Evolutionary conservation across 2,329 filamentous ascomycete species (phyloP).

Genomic region (Microdochium bolleyi): DNA sequence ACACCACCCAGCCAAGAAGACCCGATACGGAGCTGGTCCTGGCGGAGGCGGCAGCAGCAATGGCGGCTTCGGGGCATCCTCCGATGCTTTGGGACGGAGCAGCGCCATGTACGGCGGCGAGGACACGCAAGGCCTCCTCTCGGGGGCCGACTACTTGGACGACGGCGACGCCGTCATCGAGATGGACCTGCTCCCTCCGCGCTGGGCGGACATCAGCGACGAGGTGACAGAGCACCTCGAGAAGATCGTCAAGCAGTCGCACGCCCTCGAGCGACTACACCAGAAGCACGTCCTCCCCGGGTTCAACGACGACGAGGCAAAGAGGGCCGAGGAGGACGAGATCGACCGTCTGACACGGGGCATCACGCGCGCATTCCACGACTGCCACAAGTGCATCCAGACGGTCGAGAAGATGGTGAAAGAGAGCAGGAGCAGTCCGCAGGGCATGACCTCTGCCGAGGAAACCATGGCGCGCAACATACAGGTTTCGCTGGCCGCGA

Average conservation of each 20-base stretch:
- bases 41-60: conserved; percentile 38
- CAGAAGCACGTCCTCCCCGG: conserved; percentile 95
- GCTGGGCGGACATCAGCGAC: conserved; percentile 93
- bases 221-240: conserved; percentile 79
- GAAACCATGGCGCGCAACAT: conserved; percentile 96
- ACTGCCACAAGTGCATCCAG: conserved; percentile 84
- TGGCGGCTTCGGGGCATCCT: conserved; percentile 14
- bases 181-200: conserved; percentile 91
- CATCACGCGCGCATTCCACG: conserved; percentile 82
- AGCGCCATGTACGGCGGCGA: conserved; percentile 41
- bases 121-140: conserved; percentile 66
- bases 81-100: neutral
- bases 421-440: conserved; percentile 45
- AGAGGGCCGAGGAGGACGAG: conserved; percentile 76
- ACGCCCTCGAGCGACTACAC: conserved; percentile 82
- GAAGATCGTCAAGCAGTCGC: conserved; percentile 74
- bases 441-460: conserved; percentile 71
- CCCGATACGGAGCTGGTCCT: conserved; percentile 51
- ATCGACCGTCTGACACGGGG: conserved; percentile 87
- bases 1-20: conserved; percentile 85
- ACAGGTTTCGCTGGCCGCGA: conserved; percentile 79
- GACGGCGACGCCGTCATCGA: conserved; percentile 95
- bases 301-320: conserved; percentile 90
- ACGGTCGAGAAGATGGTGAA: conserved; percentile 80
- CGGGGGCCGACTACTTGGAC: conserved; percentile 67